Evolutionary conservation across 1,284 basidiomycete genomes (phyloP), one percentile per base, ranked within the genome.

Genomic region (Rhodotorula mucilaginosa): DNA sequence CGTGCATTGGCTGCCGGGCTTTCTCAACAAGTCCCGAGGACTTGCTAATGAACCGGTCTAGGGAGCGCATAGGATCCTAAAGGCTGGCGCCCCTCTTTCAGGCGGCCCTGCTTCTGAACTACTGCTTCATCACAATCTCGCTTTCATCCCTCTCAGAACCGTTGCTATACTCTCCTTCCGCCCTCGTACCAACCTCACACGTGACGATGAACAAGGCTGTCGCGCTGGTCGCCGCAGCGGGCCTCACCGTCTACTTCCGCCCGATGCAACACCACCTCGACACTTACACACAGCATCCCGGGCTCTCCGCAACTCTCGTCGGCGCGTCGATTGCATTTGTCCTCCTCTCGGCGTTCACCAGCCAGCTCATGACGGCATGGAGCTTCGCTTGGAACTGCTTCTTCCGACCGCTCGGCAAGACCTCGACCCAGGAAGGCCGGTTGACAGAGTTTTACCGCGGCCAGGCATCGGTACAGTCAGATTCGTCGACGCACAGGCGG

Each of bases 361-460:
- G 52, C 10, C 47, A 54, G 58, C 34, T 70, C 23, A 6, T n/a
- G 19, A 48, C 62, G n/a, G 71, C 69, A 0, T 5, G 58, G 8
- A 63, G 59, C 4, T 78, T 77, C 52, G 67, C 69, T 0, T 78
- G 67, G 67, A 74, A 70, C 48, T 79, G 78, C 65, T 78, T 84
- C 78, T 57, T 84, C 70, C 81, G 81, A 70, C 84, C 84, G 4
- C 80, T 84, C 70, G 73, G 80, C n/a, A 78, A 78, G 63, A 60
- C 19, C 21, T 59, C 57, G 23, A 49, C 63, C 1, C 83, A 83
- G 69, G 79, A 81, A 59, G 81, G 80, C 12, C 74, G 81, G 16
- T 77, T 84, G 2, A 79, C 84, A 69, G 74, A 77, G 81, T 90
- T 90, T 79, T 90, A 90, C 78, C 78, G 84, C 67, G 87, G 88